These are phyloP conservation scores for Fusarium tricinctum DNA, from an alignment of 2,329 filamentous ascomycete genomes.

Conservation along the genomic window DNA sequence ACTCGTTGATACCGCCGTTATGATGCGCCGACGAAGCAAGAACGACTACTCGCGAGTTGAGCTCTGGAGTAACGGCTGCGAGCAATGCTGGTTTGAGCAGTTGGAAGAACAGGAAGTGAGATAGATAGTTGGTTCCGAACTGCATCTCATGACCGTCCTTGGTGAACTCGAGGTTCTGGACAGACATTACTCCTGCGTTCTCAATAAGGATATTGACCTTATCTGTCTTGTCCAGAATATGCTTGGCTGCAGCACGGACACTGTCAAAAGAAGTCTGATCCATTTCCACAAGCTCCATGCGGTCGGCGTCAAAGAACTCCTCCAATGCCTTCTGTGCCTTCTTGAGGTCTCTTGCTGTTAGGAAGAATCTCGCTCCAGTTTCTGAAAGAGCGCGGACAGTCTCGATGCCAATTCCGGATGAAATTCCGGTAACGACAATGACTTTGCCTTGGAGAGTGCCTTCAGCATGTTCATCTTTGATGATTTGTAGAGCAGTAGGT, in stretches of 20 bases:
- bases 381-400: conserved; percentile 59
- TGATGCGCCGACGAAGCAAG: conserved; percentile 48
- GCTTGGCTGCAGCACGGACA: conserved; percentile 42
- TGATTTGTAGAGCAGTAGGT: conserved; percentile 58
- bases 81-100: conserved; percentile 57
- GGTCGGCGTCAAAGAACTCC: conserved; percentile 27
- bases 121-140: conserved; percentile 61
- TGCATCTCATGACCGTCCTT: conserved; percentile 60
- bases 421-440: conserved; percentile 60
- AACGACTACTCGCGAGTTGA: conserved; percentile 55
- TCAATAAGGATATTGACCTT: conserved; percentile 58
- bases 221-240: conserved; percentile 35
- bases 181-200: conserved; percentile 61
- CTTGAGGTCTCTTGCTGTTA: conserved; percentile 46
- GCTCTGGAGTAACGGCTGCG: conserved; percentile 44
- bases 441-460: conserved; percentile 55
- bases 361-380: conserved; percentile 51
- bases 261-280: conserved; percentile 48
- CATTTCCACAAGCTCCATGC: conserved; percentile 44
- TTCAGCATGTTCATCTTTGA: conserved; percentile 54
- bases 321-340: conserved; percentile 43
- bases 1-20: conserved; percentile 21
- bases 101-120: conserved; percentile 60
- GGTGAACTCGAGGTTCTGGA: conserved; percentile 51
- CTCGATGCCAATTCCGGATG: conserved; percentile 61